Conservation (phyloP, 306 rosid genomes). For the Clitoria ternatea region DNA sequence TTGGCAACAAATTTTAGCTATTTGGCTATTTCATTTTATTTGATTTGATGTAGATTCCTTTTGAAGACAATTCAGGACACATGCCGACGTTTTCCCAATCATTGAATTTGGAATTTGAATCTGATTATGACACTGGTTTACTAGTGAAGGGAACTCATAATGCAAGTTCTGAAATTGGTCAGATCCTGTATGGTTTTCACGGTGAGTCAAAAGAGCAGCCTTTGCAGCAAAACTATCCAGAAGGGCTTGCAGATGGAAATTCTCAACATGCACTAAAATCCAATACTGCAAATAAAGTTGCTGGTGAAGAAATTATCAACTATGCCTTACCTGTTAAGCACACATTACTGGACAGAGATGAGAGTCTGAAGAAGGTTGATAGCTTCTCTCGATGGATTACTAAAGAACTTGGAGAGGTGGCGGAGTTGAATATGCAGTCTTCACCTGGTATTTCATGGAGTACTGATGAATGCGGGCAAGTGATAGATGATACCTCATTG, state of each 20-base stretch:
- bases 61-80: slow-evolving; percentile 46
- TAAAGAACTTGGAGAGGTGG: slow-evolving; percentile 77
- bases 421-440: slow-evolving; percentile 68
- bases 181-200: slow-evolving; percentile 29
- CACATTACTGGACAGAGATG: slow-evolving; percentile 57
- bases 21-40: slow-evolving; percentile 22
- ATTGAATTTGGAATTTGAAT: slow-evolving; percentile 43
- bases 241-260: slow-evolving; percentile 41
- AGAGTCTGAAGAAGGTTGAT: slow-evolving; percentile 83
- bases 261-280: slow-evolving; percentile 21
- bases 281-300: slow-evolving; percentile 37
- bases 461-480: slow-evolving; percentile 65
- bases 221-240: slow-evolving; percentile 31
- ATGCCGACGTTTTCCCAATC: slow-evolving; percentile 45
- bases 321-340: slow-evolving; percentile 50
- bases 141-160: slow-evolving; percentile 31
- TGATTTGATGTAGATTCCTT: slow-evolving; percentile 46
- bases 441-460: slow-evolving; percentile 79
- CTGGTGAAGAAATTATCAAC: slow-evolving; percentile 46
- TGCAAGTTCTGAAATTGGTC: slow-evolving; percentile 33
- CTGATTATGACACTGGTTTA: slow-evolving; percentile 27
- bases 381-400: slow-evolving; percentile 85
- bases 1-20: slow-evolving; percentile 4
- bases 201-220: slow-evolving; percentile 37
- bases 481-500: slow-evolving; percentile 62